Conservation (phyloP, 768 basidiomycete species). For the Collybiopsis luxurians region DNA sequence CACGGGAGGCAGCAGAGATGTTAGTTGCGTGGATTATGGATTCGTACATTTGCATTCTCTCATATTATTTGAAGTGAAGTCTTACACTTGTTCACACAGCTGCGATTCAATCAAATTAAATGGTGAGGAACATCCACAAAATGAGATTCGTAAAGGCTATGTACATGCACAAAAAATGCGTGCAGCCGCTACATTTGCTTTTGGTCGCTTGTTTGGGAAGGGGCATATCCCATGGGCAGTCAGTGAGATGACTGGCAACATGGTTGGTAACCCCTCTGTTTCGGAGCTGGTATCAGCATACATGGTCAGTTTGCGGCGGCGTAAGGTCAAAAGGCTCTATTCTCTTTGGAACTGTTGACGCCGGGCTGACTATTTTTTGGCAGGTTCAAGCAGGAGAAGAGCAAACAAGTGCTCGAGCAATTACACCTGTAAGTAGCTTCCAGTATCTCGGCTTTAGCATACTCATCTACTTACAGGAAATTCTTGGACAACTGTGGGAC, state of each 20-base stretch:
- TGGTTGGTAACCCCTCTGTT: constrained; percentile 29
- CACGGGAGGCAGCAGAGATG: constrained; percentile 14
- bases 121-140: constrained; percentile 13
- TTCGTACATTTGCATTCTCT: constrained; percentile 8
- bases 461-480: constrained; percentile 17
- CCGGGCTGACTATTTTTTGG: too few species aligned
- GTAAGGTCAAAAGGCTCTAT: constrained; percentile 21
- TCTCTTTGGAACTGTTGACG: neutral
- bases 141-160: constrained; percentile 16
- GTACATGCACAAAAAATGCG: constrained; percentile 35
- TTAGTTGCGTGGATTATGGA: constrained; percentile 29
- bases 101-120: constrained; percentile 26
- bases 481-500: constrained; percentile 20
- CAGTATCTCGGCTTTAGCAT: too few species aligned
- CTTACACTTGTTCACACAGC: constrained; percentile 16
- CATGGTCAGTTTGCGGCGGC: constrained; percentile 23
- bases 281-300: constrained; percentile 22
- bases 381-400: constrained; percentile 20
- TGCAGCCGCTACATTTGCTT: constrained; percentile 27
- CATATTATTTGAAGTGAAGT: neutral
- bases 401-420: constrained; percentile 23
- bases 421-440: constrained; percentile 21
- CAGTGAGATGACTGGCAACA: constrained; percentile 20
- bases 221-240: too few species aligned
- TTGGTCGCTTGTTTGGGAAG: constrained; percentile 24